phyloP scores from a whole-genome alignment of 257 asterid species.

The Solanum lycopersicoides region DNA sequence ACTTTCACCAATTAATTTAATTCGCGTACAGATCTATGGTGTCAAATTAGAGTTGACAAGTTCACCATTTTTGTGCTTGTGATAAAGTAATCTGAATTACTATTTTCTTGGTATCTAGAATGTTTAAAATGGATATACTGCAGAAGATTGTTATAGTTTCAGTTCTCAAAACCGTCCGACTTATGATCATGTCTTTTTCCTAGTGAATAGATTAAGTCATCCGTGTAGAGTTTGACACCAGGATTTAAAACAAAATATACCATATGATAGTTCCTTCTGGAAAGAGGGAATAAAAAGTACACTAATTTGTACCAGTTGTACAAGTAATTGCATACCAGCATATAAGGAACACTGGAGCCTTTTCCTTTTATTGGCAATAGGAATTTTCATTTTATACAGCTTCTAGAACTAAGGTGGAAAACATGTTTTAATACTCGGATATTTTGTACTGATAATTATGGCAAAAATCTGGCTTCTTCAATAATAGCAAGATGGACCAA shows the following conservation, averaged over 20 bases:
- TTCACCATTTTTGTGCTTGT: neutral
- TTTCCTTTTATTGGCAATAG: neutral
- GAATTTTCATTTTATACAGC: neutral
- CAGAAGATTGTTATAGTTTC: neutral
- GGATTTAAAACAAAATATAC: neutral
- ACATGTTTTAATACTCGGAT: neutral
- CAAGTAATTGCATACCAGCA: neutral
- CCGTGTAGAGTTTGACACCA: neutral
- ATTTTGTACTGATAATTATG: neutral
- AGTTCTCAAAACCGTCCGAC: neutral
- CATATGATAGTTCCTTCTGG: neutral
- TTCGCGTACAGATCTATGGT: neutral
- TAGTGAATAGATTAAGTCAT: neutral
- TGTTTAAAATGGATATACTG: neutral
- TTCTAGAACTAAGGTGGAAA: neutral
- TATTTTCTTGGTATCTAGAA: neutral
- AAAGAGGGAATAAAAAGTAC: neutral
- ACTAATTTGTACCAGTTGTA: neutral
- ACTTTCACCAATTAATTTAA: neutral
- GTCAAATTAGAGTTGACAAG: neutral
- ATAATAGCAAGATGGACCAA: neutral
- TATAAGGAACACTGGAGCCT: neutral
- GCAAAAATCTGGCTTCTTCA: neutral
- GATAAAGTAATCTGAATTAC: neutral
- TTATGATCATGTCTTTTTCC: neutral